Percentiles rank a stretch among this genome's conserved stretches.
Conservation (phyloP, 1,284 basidiomycete genomes). For the Trametes versicolor region DNA sequence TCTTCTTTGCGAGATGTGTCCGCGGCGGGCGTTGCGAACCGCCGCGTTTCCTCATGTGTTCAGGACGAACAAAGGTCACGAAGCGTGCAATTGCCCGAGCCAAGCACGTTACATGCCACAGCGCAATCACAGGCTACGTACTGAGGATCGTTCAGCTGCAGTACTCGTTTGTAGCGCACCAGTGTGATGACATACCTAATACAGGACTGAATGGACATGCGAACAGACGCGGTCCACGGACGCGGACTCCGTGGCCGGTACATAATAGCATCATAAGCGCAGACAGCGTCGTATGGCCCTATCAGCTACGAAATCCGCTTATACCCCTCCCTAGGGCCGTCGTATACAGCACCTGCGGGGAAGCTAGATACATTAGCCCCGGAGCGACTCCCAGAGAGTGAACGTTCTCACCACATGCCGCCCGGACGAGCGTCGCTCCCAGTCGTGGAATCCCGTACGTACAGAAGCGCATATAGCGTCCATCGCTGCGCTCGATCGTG, state of each 20-base stretch:
- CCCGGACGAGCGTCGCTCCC: neutral
- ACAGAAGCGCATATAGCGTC: slow-evolving; percentile 5
- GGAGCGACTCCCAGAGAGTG: neutral
- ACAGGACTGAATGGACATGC: slow-evolving; percentile 13
- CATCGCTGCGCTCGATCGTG: neutral
- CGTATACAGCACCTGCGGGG: slow-evolving; percentile 10
- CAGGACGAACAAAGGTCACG: neutral
- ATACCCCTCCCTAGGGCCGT: neutral
- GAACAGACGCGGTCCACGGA: slow-evolving; percentile 15
- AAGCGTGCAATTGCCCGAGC: slow-evolving; percentile 1
- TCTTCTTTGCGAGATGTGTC: slow-evolving; percentile 8
- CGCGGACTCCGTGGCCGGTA: slow-evolving; percentile 23
- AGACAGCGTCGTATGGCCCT: slow-evolving; percentile 12
- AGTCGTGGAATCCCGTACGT: slow-evolving; percentile 6
- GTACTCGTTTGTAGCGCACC: neutral
- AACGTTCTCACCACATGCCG: slow-evolving; percentile 18
- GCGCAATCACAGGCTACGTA: slow-evolving; percentile 4
- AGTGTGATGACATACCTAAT: slow-evolving; percentile 14
- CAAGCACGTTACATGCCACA: slow-evolving; percentile 16
- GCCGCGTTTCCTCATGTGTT: slow-evolving; percentile 8
- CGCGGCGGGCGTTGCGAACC: neutral
- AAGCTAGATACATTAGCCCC: slow-evolving; percentile 5
- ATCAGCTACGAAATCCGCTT: slow-evolving; percentile 5
- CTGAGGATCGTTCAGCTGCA: slow-evolving; percentile 5
- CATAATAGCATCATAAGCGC: slow-evolving; percentile 17